Evolutionary conservation across 192 early-diverging fungal genomes (phyloP), one percentile per base, ranked within the genome.

Genomic region (Dimargaris cristalligena): DNA sequence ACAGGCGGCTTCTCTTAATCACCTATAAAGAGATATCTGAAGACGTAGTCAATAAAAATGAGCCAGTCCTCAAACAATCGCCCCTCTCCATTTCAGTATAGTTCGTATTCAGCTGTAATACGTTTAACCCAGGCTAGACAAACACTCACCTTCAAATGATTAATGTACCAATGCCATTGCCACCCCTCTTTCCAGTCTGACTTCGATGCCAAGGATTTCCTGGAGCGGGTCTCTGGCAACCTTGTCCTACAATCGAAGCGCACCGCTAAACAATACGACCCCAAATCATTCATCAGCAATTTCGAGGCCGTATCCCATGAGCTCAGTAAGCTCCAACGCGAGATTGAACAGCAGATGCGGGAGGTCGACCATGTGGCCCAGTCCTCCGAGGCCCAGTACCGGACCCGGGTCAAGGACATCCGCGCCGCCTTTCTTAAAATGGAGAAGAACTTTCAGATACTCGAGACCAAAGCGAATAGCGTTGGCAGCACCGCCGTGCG

Each of bases 401-500:
- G 80, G 65, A 81, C 83, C 52, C 86, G 87, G 58, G 74, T 95
- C 54, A 73, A 74, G 16, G 86, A 95, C 34, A 69, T 99, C 25
- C 80, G 81, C 44, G 67, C 73, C 25, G 83, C 84, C 6, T 91
- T 95, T 68, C 86, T 85, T 46, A 91, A 89, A 48, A 90, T 96
- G 3, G 84, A 90, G 71, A 74, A 72, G 44, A 85, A 88, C 35
- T 90, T 93, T 69, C 90, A 94, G 63, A 74, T 75, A 34, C 73
- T 99, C 45, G 92, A 99, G 68, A 75, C 75, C 29, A 79, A 91
- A 52, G 84, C 97, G 35, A 83, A 83, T 57, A 86, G 94, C 67
- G 90, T 99, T 10, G 87, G 93, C 66, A 92, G 88, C 62, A 95
- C 93, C 25, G 91, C 93, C n/a, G 86, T 97, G 44, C 78, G 89